A percentile compares a stretch with the other conserved stretches of the same genome.
These are phyloP conservation scores for Pseudomonodictys pantanalensis DNA, from an alignment of 495 filamentous ascomycete genomes.

Conservation along the genomic window DNA sequence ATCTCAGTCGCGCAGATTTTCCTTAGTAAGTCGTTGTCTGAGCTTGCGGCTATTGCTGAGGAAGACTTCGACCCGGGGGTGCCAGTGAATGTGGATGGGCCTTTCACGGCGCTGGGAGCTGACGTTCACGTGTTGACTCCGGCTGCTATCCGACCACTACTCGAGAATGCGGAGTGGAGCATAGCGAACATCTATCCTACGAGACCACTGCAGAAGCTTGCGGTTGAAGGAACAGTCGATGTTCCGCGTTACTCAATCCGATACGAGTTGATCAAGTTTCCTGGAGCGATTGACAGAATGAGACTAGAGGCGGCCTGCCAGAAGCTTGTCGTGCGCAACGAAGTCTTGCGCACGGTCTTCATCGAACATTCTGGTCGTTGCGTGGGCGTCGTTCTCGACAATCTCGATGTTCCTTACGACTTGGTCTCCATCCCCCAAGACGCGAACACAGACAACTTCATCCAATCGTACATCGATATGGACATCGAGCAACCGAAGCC, in stretches of 20 bases:
- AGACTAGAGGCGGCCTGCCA: constrained; percentile 42
- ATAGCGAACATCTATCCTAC: constrained; percentile 59
- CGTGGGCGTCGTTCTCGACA: constrained; percentile 61
- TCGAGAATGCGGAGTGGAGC: constrained; percentile 21
- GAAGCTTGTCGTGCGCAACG: constrained; percentile 47
- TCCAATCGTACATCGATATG: constrained; percentile 46
- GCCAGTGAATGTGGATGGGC: background rate
- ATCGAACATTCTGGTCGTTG: constrained; percentile 55
- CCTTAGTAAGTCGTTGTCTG: constrained; percentile 6
- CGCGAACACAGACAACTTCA: constrained; percentile 51
- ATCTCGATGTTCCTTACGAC: constrained; percentile 51
- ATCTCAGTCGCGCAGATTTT: constrained; percentile 30
- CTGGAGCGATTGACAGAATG: constrained; percentile 34
- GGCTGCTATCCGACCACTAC: background rate
- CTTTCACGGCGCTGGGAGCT: constrained; percentile 15
- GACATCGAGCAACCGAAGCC: constrained; percentile 53
- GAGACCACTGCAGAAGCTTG: constrained; percentile 63
- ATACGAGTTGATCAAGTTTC: constrained; percentile 48
- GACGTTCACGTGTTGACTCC: constrained; percentile 5
- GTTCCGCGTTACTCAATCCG: constrained; percentile 48
- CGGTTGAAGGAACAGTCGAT: constrained; percentile 57
- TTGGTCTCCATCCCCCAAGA: constrained; percentile 52
- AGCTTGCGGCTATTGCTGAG: constrained; percentile 12
- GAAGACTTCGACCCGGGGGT: too few species aligned
- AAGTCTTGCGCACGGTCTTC: constrained; percentile 70